Evolutionary conservation across 495 filamentous ascomycete genomes (phyloP).

Genomic region (Penicillium malachiteum): DNA sequence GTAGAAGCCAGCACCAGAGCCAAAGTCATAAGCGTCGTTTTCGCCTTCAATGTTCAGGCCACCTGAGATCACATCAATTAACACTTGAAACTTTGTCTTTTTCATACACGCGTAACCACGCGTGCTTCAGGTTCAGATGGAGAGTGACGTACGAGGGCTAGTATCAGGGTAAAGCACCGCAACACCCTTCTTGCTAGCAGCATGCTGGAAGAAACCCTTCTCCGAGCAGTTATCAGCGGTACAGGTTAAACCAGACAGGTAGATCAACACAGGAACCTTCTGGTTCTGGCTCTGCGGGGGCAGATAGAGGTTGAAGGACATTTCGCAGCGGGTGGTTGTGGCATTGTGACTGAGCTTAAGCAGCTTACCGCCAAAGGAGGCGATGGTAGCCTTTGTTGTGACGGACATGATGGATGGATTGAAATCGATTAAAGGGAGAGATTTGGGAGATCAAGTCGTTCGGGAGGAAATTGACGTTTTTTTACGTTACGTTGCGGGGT

Average conservation of each 20-base stretch:
- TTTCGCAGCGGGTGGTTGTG: constrained; percentile 60
- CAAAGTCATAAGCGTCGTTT: constrained; percentile 86
- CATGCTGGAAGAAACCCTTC: constrained; percentile 89
- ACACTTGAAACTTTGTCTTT: not conserved
- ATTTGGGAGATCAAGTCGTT: not conserved
- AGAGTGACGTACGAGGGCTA: constrained; percentile 64
- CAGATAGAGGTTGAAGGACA: constrained; percentile 68
- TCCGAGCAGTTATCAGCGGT: constrained; percentile 94
- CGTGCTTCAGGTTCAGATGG: not conserved
- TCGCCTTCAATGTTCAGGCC: constrained; percentile 77
- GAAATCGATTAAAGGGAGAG: not conserved
- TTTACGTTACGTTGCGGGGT: constrained; percentile 12
- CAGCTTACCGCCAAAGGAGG: constrained; percentile 92
- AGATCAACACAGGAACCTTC: constrained; percentile 86
- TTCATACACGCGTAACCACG: not conserved
- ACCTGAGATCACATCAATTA: constrained; percentile 30
- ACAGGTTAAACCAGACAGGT: constrained; percentile 92
- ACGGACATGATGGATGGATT: constrained; percentile 61
- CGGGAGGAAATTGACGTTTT: constrained; percentile 15
- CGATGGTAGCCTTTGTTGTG: constrained; percentile 83
- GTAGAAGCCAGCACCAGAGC: constrained; percentile 90
- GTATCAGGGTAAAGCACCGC: constrained; percentile 94
- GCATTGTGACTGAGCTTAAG: constrained; percentile 88
- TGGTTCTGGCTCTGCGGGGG: constrained; percentile 54
- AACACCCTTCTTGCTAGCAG: constrained; percentile 72